Evolutionary conservation across 148 eudicot species (phyloP), one percentile per base, ranked within the genome.

Genomic region (Heliosperma pusillum): DNA sequence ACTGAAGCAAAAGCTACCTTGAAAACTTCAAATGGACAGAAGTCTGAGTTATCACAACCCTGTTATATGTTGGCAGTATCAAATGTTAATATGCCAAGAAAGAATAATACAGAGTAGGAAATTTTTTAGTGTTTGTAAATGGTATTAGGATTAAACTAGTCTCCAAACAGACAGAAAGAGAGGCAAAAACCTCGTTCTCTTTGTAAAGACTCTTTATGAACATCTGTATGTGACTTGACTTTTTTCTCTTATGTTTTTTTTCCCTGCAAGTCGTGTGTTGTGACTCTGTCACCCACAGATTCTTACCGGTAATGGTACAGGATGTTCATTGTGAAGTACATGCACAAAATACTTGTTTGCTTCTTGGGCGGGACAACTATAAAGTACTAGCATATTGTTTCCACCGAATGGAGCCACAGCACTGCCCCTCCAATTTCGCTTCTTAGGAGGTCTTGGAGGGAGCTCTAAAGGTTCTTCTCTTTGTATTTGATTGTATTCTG

Each of bases 251-350:
- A 12, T 36, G 3, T 65, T 60, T 62, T 16, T 12, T 25, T 10
- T 65, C 29, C 42, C 24, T 65, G 55, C 53, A 47, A 50, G 76
- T 15, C 42, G 65, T 55, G 44, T 22, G 56, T 21, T 69, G 44
- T 19, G 15, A 63, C 27, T 27, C 47, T 17, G 36, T 10, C 68
- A 25, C 58, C 2, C 69, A 73, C 11, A 42, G 68, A 76, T 64
- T 79, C 96, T 95, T 88, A 95, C 98, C 78, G 97, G 90, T 72
- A 90, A 62, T 22, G 88, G 93, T 53, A 86, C 76, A 3, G 99
- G 97, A 66, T 86, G 94, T 75, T 96, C 99, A 80, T 96, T 96
- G 82, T 96, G 99, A 69, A 92, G 78, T 50, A 89, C 91, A 81
- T 88, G 94, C 81, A 96, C 97, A 80, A 84, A 96, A 78, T 96